Percentiles rank a stretch among this genome's conserved stretches.
Evolutionary conservation across 2,329 filamentous ascomycete species (phyloP).

Genomic region (Penicillium fuscoglaucum): DNA sequence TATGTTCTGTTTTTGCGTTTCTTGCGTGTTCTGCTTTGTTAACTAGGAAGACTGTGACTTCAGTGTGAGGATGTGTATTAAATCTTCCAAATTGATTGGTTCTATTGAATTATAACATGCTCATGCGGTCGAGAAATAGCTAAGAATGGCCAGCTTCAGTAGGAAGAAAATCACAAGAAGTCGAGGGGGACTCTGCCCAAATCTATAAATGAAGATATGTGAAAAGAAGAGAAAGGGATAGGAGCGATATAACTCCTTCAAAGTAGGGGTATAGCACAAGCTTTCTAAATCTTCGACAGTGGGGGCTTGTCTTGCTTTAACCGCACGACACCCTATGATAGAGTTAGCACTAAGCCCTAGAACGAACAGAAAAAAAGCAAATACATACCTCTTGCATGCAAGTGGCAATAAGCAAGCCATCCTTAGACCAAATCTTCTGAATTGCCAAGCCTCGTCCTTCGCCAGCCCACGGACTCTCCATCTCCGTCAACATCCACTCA

Average conservation of each 20-base stretch:
- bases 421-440: slow-evolving; percentile 52
- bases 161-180: not conserved
- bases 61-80: not conserved
- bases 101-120: slow-evolving; percentile 2
- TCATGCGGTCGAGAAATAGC: not conserved
- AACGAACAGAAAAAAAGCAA: not conserved
- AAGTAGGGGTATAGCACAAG: slow-evolving; percentile 5
- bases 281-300: slow-evolving; percentile 33
- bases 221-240: slow-evolving; percentile 4
- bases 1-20: not conserved
- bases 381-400: slow-evolving; percentile 52
- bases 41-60: not conserved
- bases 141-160: not conserved
- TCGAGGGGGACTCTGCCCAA: not conserved
- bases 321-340: slow-evolving; percentile 46
- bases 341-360: slow-evolving; percentile 15
- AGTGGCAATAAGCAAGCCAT: slow-evolving; percentile 51
- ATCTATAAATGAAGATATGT: slow-evolving; percentile 13
- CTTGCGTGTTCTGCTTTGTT: not conserved
- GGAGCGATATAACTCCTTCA: not conserved
- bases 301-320: slow-evolving; percentile 46
- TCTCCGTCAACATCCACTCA: slow-evolving; percentile 54
- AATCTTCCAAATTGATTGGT: not conserved
- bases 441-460: slow-evolving; percentile 51
- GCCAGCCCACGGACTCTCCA: slow-evolving; percentile 53